Evolutionary conservation across 768 basidiomycete species (phyloP).

Genomic region (Trametes villosa): DNA sequence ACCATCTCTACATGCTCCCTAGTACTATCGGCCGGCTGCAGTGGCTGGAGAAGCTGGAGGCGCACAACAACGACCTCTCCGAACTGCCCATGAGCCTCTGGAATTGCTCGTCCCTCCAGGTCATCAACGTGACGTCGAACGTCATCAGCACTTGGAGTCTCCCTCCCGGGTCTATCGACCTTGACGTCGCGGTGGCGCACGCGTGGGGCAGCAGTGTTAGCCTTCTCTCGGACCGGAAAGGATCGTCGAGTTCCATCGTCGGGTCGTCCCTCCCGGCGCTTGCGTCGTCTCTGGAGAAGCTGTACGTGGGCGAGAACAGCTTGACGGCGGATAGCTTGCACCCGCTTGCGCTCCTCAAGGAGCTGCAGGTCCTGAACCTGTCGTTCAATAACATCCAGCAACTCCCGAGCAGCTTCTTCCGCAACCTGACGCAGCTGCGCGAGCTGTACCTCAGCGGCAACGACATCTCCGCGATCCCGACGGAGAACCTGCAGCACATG

Average conservation of each 20-base stretch:
- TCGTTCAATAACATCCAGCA: slow-evolving; percentile 96
- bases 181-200: slow-evolving; percentile 10
- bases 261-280: slow-evolving; percentile 55
- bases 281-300: slow-evolving; percentile 69
- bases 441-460: slow-evolving; percentile 97
- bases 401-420: slow-evolving; percentile 77
- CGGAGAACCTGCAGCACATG: slow-evolving; percentile 82
- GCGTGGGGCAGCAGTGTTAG: slow-evolving; percentile 18
- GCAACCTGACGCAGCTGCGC: slow-evolving; percentile 69
- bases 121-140: slow-evolving; percentile 90
- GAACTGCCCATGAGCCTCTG: slow-evolving; percentile 79
- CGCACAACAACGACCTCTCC: slow-evolving; percentile 88
- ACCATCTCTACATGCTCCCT: slow-evolving; percentile 80
- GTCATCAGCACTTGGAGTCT: slow-evolving; percentile 74
- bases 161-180: slow-evolving; percentile 44
- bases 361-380: slow-evolving; percentile 83
- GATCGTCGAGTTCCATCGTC: slow-evolving; percentile 34
- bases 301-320: slow-evolving; percentile 91
- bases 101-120: slow-evolving; percentile 74
- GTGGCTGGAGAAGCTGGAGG: slow-evolving; percentile 77
- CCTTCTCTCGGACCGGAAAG: slow-evolving; percentile 46
- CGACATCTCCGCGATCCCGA: slow-evolving; percentile 85
- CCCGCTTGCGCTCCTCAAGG: slow-evolving; percentile 73
- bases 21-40: slow-evolving; percentile 74
- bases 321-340: slow-evolving; percentile 81